A percentile compares a stretch with the other conserved stretches of the same genome.
phyloP scores from a whole-genome alignment of 2,329 filamentous ascomycete species.

The Colletotrichum lentis region DNA sequence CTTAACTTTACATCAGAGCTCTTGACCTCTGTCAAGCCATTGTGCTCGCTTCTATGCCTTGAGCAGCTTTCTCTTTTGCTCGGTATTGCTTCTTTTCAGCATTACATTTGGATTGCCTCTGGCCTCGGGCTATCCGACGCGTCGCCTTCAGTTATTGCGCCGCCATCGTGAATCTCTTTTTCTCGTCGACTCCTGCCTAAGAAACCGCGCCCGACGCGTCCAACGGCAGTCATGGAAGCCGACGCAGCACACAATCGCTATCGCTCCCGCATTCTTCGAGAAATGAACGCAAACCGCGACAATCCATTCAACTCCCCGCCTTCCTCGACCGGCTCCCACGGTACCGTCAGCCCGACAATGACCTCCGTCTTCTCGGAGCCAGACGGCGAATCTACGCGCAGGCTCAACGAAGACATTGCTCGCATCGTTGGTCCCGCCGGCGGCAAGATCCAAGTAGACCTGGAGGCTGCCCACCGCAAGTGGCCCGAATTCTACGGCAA shows the following conservation, averaged over 20 bases:
- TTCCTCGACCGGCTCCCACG: constrained; percentile 65
- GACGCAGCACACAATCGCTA: constrained; percentile 52
- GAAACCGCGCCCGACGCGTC: constrained; percentile 35
- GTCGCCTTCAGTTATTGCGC: constrained; percentile 17
- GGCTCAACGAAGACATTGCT: constrained; percentile 59
- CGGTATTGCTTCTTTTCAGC: constrained; percentile 36
- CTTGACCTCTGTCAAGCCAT: constrained; percentile 26
- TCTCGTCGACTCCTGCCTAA: constrained; percentile 25
- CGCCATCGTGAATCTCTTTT: constrained; percentile 27
- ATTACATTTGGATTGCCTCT: constrained; percentile 20
- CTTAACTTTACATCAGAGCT: constrained; percentile 19
- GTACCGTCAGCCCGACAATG: constrained; percentile 62
- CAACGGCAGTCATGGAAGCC: constrained; percentile 49
- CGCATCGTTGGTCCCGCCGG: constrained; percentile 50
- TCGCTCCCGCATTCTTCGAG: constrained; percentile 59
- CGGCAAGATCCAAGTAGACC: constrained; percentile 52
- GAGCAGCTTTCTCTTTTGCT: constrained; percentile 29
- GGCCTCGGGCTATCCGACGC: constrained; percentile 17
- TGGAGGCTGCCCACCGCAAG: constrained; percentile 57
- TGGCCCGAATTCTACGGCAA: constrained; percentile 62
- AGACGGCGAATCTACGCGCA: constrained; percentile 63
- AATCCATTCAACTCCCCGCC: constrained; percentile 68
- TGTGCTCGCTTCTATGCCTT: constrained; percentile 32
- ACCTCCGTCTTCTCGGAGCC: constrained; percentile 63
- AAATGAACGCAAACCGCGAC: constrained; percentile 61